These are phyloP conservation scores for Aspergillus nomiae DNA, from an alignment of 2,329 filamentous ascomycete species.

Conservation along the genomic window DNA sequence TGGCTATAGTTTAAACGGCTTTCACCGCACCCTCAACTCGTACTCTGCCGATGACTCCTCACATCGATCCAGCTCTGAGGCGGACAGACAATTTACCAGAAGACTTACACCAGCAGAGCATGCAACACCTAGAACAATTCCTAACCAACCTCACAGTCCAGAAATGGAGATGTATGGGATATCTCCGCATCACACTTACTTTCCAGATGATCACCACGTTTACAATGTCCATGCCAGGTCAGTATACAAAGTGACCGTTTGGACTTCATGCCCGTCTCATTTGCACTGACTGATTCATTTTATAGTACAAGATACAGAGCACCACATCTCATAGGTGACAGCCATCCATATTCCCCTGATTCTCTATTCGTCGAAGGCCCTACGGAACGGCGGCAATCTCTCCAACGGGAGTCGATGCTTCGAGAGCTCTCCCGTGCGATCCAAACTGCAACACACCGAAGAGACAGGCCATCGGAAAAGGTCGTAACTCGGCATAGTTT, in stretches of 20 bases:
- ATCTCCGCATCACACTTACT: neutral
- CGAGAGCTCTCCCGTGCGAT: neutral
- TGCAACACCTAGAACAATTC: neutral
- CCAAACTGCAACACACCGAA: neutral
- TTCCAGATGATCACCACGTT: neutral
- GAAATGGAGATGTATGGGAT: neutral
- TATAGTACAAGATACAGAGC: neutral
- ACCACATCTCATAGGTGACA: neutral
- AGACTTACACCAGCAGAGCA: neutral
- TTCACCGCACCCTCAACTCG: neutral
- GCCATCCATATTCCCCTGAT: neutral
- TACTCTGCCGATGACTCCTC: neutral
- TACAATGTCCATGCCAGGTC: neutral
- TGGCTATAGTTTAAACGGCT: neutral
- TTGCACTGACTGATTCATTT: neutral
- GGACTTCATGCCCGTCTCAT: neutral
- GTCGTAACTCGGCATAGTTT: conserved; percentile 14
- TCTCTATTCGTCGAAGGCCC: neutral
- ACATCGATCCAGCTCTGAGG: neutral
- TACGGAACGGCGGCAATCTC: neutral
- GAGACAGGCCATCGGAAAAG: conserved; percentile 1
- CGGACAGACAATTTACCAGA: neutral
- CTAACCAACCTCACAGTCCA: neutral
- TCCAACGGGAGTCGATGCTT: neutral
- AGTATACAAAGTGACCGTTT: neutral